These are phyloP conservation scores for Cladosporium sphaerospermum DNA, from an alignment of 2,329 filamentous ascomycete genomes.

Conservation along the genomic window DNA sequence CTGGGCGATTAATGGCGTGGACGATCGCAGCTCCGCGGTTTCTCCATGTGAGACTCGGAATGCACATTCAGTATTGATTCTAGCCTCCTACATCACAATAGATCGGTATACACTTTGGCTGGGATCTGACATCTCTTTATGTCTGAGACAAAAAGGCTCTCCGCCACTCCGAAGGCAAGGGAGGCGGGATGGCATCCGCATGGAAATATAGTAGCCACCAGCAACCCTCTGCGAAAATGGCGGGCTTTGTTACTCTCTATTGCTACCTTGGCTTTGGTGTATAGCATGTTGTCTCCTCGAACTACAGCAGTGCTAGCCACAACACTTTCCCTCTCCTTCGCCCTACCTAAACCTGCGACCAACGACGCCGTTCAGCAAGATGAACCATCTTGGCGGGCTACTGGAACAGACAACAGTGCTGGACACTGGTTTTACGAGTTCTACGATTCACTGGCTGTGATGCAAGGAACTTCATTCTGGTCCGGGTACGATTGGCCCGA, in stretches of 20 bases:
- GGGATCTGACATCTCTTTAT: neutral
- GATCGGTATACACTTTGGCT: neutral
- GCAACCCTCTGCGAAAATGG: neutral
- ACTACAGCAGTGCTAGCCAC: neutral
- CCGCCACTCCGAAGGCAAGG: constrained; percentile 3
- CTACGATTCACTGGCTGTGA: constrained; percentile 20
- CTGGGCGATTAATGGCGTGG: neutral
- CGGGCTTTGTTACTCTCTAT: neutral
- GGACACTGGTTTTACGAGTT: constrained; percentile 23
- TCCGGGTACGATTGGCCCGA: constrained; percentile 27
- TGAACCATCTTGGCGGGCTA: neutral
- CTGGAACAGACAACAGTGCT: neutral
- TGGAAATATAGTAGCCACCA: neutral
- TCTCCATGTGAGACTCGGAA: neutral
- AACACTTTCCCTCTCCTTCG: neutral
- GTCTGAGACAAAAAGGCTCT: constrained; percentile 3
- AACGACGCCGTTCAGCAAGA: neutral
- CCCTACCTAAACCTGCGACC: constrained; percentile 1
- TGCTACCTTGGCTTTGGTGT: neutral
- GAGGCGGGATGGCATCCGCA: neutral
- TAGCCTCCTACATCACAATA: neutral
- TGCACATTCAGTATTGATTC: neutral
- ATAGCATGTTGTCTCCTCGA: constrained; percentile 5
- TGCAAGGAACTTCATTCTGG: constrained; percentile 26
- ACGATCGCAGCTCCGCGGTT: neutral